phyloP scores from a whole-genome alignment of 2,329 filamentous ascomycete genomes.

The Tricladium varicosporioides region DNA sequence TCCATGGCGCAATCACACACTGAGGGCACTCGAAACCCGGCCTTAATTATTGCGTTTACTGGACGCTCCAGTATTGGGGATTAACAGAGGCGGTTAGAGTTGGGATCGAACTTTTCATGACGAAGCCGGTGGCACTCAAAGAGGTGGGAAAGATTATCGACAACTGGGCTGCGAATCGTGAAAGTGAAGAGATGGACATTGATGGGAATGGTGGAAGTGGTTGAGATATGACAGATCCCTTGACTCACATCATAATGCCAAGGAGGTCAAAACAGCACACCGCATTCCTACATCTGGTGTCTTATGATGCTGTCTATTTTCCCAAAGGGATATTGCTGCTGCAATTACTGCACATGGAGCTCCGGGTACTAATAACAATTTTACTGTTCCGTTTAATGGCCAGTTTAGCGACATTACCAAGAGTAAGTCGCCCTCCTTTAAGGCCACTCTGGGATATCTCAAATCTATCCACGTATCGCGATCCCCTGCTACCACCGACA shows the following conservation, averaged over 20 bases:
- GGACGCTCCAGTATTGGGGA: slow-evolving; percentile 35
- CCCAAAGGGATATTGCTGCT: background rate
- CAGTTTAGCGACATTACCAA: background rate
- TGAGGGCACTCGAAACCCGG: slow-evolving; percentile 13
- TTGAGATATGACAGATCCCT: background rate
- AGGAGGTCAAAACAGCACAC: background rate
- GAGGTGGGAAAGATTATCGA: slow-evolving; percentile 38
- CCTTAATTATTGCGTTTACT: slow-evolving; percentile 38
- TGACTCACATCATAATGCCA: background rate
- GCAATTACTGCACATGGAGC: background rate
- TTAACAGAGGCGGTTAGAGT: slow-evolving; percentile 34
- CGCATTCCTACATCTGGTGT: background rate
- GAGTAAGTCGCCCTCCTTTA: background rate
- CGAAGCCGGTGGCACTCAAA: slow-evolving; percentile 39
- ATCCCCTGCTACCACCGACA: background rate
- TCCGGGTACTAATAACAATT: background rate
- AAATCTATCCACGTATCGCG: background rate
- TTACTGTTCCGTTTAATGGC: background rate
- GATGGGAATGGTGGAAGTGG: background rate
- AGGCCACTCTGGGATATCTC: background rate
- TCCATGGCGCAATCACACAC: background rate
- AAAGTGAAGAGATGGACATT: slow-evolving; percentile 13
- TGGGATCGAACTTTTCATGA: slow-evolving; percentile 38
- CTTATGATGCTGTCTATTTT: background rate
- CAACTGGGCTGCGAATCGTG: slow-evolving; percentile 34